Conservation (phyloP, 345 rosid species). For the Gossypium bickii region DNA sequence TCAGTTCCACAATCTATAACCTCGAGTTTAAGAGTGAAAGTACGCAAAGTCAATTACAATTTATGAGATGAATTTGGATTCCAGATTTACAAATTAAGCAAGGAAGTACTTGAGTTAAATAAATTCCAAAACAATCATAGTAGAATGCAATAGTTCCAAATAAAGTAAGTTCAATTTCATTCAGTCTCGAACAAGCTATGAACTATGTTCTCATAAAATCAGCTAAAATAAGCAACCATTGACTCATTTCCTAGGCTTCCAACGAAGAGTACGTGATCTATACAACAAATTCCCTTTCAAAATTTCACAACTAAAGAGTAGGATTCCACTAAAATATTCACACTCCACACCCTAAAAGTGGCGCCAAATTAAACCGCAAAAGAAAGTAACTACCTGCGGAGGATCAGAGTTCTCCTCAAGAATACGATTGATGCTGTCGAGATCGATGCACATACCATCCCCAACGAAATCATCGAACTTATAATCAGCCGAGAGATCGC, state of each 20-base stretch:
- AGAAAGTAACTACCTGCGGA: conserved; percentile 34
- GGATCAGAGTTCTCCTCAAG: conserved; percentile 33
- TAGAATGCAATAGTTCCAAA: background rate
- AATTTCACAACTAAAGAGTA: background rate
- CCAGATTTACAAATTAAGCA: background rate
- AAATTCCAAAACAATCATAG: background rate
- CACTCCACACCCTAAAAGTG: conserved; percentile 6
- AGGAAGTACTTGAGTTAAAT: background rate
- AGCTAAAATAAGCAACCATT: background rate
- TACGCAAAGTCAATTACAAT: background rate
- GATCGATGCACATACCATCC: conserved; percentile 36
- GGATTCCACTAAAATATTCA: background rate
- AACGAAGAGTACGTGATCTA: background rate
- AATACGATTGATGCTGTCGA: conserved; percentile 33
- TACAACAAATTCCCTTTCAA: background rate
- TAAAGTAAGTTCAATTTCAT: background rate
- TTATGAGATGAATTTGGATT: background rate
- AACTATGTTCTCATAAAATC: background rate
- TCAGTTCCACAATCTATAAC: background rate
- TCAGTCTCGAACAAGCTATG: background rate
- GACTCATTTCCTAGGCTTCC: background rate
- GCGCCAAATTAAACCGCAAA: background rate
- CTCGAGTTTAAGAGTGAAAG: background rate
- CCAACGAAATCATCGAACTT: conserved; percentile 18
- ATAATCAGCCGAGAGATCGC: conserved; percentile 18